Evolutionary conservation across 2,329 filamentous ascomycete species (phyloP).

Genomic region (Fusarium sp.): DNA sequence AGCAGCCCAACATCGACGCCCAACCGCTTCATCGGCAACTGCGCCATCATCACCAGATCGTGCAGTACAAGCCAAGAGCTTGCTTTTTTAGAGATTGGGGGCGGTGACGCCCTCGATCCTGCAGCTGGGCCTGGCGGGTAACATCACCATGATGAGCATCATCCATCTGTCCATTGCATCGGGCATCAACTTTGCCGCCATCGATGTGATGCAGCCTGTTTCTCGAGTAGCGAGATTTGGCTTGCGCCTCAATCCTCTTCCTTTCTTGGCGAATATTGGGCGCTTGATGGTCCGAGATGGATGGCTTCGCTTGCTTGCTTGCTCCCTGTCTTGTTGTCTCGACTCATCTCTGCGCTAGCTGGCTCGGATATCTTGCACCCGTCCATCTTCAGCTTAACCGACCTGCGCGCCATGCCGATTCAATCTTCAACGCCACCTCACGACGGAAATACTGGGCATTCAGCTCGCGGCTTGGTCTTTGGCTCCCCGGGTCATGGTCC

Average conservation of each 20-base stretch:
- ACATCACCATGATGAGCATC: slow-evolving; percentile 10
- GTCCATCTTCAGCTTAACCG: background rate
- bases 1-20: slow-evolving; percentile 32
- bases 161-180: slow-evolving; percentile 7
- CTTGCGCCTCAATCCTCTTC: background rate
- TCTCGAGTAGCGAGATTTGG: slow-evolving; percentile 7
- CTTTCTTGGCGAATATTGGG: background rate
- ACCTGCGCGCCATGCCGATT: slow-evolving; percentile 12
- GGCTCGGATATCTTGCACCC: slow-evolving; percentile 4
- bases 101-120: background rate
- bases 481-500: background rate
- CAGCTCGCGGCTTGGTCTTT: background rate
- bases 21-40: slow-evolving; percentile 5
- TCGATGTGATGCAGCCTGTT: slow-evolving; percentile 9
- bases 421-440: slow-evolving; percentile 24
- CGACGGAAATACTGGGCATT: slow-evolving; percentile 23
- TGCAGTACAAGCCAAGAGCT: background rate
- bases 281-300: slow-evolving; percentile 2
- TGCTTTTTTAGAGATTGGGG: slow-evolving; percentile 8
- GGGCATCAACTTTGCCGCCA: slow-evolving; percentile 29
- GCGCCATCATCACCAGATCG: slow-evolving; percentile 13
- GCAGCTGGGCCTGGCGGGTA: background rate
- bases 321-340: slow-evolving; percentile 5
- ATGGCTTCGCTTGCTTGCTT: background rate
- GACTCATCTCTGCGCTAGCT: slow-evolving; percentile 3